These are phyloP conservation scores for Salix suchowensis DNA, from an alignment of 345 rosid species.

Conservation along the genomic window DNA sequence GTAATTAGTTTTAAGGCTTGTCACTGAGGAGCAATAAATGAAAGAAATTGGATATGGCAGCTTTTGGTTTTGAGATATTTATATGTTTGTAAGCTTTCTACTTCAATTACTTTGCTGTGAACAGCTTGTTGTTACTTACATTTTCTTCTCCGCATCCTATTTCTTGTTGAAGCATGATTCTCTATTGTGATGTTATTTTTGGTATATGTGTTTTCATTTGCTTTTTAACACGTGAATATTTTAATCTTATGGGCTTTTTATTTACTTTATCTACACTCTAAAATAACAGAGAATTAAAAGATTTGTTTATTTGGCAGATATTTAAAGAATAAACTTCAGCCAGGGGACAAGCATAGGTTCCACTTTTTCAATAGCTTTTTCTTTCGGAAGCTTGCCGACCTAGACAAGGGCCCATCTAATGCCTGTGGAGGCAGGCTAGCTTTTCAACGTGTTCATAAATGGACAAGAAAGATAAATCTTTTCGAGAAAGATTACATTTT, in stretches of 20 bases:
- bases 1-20: not conserved
- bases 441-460: slow-evolving; percentile 83
- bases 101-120: not conserved
- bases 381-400: slow-evolving; percentile 97
- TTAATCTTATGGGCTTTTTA: not conserved
- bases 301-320: slow-evolving; percentile 46
- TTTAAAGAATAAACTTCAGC: slow-evolving; percentile 60
- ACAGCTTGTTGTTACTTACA: not conserved
- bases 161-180: not conserved
- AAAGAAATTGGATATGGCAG: not conserved
- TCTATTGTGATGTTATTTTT: not conserved
- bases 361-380: slow-evolving; percentile 97
- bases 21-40: not conserved
- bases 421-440: slow-evolving; percentile 85
- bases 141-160: not conserved
- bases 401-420: slow-evolving; percentile 86
- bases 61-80: not conserved
- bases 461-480: slow-evolving; percentile 88
- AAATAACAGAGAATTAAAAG: not conserved
- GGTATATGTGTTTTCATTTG: not conserved
- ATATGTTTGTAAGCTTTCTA: not conserved
- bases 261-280: not conserved
- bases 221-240: not conserved
- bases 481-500: slow-evolving; percentile 90
- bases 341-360: slow-evolving; percentile 55